phyloP scores from a whole-genome alignment of 1,139 yeast species.

The Taphrina confusa region DNA sequence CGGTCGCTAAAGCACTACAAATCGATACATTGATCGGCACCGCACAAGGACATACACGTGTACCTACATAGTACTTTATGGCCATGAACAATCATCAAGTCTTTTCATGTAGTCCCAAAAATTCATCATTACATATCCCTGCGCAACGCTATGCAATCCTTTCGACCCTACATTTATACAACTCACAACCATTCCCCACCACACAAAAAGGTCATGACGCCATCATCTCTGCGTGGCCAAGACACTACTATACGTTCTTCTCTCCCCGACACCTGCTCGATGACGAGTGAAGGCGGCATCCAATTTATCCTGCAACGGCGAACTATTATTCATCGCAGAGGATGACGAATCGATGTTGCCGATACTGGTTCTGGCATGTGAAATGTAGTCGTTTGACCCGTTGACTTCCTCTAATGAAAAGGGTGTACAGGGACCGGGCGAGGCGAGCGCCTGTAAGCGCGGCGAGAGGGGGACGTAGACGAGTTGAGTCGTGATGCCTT shows the following conservation, averaged over 20 bases:
- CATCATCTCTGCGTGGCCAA: neutral
- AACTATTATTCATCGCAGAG: neutral
- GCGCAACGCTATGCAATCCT: too few species aligned
- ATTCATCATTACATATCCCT: too few species aligned
- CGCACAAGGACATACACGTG: too few species aligned
- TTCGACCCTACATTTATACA: too few species aligned
- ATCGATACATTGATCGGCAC: too few species aligned
- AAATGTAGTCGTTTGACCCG: neutral
- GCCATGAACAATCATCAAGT: too few species aligned
- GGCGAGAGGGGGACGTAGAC: conserved; percentile 15
- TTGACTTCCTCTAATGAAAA: conserved; percentile 5
- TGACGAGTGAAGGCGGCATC: conserved; percentile 5
- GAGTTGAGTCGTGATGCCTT: conserved; percentile 17
- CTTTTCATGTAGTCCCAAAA: too few species aligned
- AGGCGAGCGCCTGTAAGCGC: conserved; percentile 13
- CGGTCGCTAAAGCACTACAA: too few species aligned
- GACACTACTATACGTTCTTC: conserved; percentile 16
- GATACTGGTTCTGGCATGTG: neutral
- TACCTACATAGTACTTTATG: too few species aligned
- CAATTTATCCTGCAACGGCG: neutral
- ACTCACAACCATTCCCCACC: too few species aligned
- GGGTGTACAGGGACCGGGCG: conserved; percentile 23
- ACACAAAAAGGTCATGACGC: too few species aligned
- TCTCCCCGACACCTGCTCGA: neutral
- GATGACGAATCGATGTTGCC: neutral